These are phyloP conservation scores for Boeremia exigua DNA, from an alignment of 2,329 filamentous ascomycete species.

Conservation along the genomic window DNA sequence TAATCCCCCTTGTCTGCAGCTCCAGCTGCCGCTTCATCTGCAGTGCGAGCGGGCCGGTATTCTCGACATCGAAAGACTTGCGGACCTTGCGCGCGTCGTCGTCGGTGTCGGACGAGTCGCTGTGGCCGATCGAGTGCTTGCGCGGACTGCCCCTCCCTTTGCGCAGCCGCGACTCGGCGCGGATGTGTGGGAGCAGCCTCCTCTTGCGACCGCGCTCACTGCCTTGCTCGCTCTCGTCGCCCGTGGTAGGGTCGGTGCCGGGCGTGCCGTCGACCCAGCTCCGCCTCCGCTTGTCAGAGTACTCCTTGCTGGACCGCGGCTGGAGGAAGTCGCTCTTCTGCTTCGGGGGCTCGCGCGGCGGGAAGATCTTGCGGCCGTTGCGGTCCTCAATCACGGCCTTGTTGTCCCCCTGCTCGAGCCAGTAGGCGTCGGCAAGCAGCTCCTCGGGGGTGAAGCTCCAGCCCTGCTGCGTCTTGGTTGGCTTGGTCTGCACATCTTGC, in stretches of 20 bases:
- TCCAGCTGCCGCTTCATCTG: constrained; percentile 54
- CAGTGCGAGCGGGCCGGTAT: constrained; percentile 55
- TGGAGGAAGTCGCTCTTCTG: constrained; percentile 34
- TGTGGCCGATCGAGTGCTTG: constrained; percentile 31
- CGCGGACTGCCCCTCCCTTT: constrained; percentile 13
- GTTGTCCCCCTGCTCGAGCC: constrained; percentile 83
- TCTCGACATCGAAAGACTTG: constrained; percentile 54
- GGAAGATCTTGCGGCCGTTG: constrained; percentile 74
- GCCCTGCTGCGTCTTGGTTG: constrained; percentile 76
- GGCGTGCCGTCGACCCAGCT: constrained; percentile 40
- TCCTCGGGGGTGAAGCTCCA: constrained; percentile 87
- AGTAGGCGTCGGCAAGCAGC: constrained; percentile 86
- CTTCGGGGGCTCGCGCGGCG: constrained; percentile 28
- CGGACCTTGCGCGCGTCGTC: constrained; percentile 60
- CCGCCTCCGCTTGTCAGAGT: constrained; percentile 39
- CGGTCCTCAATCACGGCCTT: constrained; percentile 82
- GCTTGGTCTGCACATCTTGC: constrained; percentile 55
- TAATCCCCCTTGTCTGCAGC: constrained; percentile 48
- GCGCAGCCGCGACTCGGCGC: constrained; percentile 40
- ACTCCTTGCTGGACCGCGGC: constrained; percentile 44
- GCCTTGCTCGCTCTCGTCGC: constrained; percentile 46
- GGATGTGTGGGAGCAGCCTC: constrained; percentile 39
- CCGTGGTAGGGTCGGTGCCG: constrained; percentile 37
- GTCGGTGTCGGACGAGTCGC: constrained; percentile 46
- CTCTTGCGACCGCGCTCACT: constrained; percentile 49